Base-by-base conservation (phyloP, 2,329 filamentous ascomycete genomes). In the Sarocladiaceae sp. region DNA sequence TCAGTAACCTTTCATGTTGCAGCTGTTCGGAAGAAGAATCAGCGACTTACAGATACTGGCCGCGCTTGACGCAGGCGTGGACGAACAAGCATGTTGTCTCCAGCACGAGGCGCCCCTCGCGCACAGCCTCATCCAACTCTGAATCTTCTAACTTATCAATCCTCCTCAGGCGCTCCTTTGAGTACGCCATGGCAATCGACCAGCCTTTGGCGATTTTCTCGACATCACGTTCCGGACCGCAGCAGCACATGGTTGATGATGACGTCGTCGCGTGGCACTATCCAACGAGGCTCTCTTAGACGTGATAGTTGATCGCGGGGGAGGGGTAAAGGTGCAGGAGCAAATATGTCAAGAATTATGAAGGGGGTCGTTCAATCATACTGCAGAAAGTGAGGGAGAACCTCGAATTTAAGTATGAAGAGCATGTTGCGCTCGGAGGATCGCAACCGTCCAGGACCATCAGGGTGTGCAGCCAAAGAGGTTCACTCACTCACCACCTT, bases 31-130 rank as follows among this genome's bases (percentile, higher is more conserved):
- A 6, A 33, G 31, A 9, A 15, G n/a, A 16, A 12, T 9, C 31
- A 2, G 2, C 9, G 4, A 20, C 57, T 29, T 50, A 67, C 64
- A 54, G 56, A 51, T 59, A 67, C 39, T 67, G 64, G 7, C 59
- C 62, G 6, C 50, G 55, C 51, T 61, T 67, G 41, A 67, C 49
- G 33, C 62, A 64, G 19, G 62, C 57, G 44, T 67, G 64, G 19
- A 67, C 55, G 43, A 67, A 67, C n/a, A 67, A 47, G 34, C 64
- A 67, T 12, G 63, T 53, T 6, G 63, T 67, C 52, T 67, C 64
- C 26, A 67, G 51, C 11, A 66, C 56, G 18, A 67, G 46, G 9
- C 50, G 53, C 3, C 64, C 64, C 21, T 63, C 58, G 7, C 56
- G 52, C 34, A 55, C 51, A 1, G 61, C 63, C 13, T 52, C 51